A percentile compares a stretch with the other conserved stretches of the same genome.
Conservation (phyloP, 2,329 filamentous ascomycete genomes). For the Ceratocystis albifundus region DNA sequence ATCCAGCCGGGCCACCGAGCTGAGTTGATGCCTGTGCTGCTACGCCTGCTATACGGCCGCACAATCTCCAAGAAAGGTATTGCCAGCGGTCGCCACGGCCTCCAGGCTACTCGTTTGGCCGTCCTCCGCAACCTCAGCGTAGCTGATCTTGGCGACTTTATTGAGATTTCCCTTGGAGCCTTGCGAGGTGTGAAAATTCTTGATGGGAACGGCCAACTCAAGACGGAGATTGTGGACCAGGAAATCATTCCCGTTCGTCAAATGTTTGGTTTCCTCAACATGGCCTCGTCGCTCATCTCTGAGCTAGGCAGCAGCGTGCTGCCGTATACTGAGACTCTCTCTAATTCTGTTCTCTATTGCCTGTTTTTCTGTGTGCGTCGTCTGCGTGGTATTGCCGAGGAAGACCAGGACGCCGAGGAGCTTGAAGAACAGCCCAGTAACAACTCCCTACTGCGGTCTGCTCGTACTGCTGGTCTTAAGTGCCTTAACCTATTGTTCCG, state of each 20-base stretch:
- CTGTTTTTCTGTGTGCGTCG: constrained; percentile 57
- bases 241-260: constrained; percentile 58
- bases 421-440: constrained; percentile 34
- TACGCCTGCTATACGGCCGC: constrained; percentile 79
- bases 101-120: constrained; percentile 69
- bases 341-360: constrained; percentile 73
- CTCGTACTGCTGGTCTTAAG: constrained; percentile 65
- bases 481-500: constrained; percentile 70
- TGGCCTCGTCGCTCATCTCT: constrained; percentile 76
- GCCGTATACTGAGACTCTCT: constrained; percentile 55
- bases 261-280: constrained; percentile 83
- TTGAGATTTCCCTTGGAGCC: constrained; percentile 67
- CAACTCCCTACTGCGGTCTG: constrained; percentile 51
- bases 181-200: constrained; percentile 51
- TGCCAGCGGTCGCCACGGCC: constrained; percentile 64
- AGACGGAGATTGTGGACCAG: constrained; percentile 43
- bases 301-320: constrained; percentile 65
- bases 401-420: constrained; percentile 30
- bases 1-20: constrained; percentile 62
- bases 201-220: constrained; percentile 33
- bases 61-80: constrained; percentile 72
- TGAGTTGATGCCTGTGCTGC: constrained; percentile 70
- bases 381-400: constrained; percentile 33
- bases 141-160: constrained; percentile 65
- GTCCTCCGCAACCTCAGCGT: constrained; percentile 66